Evolutionary conservation across 148 eudicot species (phyloP), one percentile per base, ranked within the genome.

Genomic region (Chenopodium berlandieri): DNA sequence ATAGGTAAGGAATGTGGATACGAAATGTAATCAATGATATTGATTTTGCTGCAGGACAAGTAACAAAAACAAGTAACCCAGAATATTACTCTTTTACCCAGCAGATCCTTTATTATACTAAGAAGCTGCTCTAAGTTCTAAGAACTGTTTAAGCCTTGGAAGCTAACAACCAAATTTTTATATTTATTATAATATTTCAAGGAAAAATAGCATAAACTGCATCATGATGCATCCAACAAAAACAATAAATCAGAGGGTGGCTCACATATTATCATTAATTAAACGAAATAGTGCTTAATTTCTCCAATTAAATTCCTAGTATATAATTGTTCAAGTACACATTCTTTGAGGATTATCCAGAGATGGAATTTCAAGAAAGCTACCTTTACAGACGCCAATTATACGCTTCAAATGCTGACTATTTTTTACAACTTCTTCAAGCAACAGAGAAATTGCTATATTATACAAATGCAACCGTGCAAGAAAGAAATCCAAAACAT

Each of bases 331-430:
- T 66, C 19, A 9, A 68, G 14, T 3, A 67, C 63, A 30, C 23
- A 17, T 34, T 19, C 66, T 64, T 81, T 54, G 19, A 67, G 47
- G 23, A 34, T 30, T 19, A 25, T 66, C 5, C 16, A 31, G 23
- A 25, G 13, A 14, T 76, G 12, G 75, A 23, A 58, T 58, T 46
- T 31, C 52, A 32, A 8, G 77, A 27, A n/a, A 7, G 46, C 76
- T 87, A 96, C 99, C 99, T 94, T 97, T 98, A 86, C 99, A 96
- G 67, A 88, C 85, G 77, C 92, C 84, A 76, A 96, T 90, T 70
- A 97, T 81, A 63, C 89, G 88, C 85, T 84, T 88, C 83, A 94
- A 78, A 84, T 97, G 98, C 84, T 90, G 91, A 76, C 77, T 83
- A 83, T 92, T 91, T 79, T 82, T 91, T 56, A 94, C 94, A 75